Base-by-base conservation (phyloP, 1,139 yeast genomes). In the Blastobotrys aristatus region DNA sequence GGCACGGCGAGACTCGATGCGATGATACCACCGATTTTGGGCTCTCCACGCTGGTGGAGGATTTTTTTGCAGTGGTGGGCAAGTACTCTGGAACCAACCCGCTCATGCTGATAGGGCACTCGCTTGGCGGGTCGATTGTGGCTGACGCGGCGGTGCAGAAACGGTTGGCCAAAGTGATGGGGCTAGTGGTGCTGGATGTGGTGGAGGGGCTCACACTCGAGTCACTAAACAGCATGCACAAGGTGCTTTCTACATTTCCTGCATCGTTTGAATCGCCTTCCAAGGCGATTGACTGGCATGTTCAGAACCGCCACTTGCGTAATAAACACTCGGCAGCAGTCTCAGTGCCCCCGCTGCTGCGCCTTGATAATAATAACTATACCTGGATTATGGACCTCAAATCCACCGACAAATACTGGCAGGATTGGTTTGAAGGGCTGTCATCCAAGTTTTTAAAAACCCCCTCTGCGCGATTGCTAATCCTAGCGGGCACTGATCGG, bases 171-270 rank as follows among this genome's bases (percentile, higher is more conserved):
- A 48, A 51, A 14, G 47, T 53, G n/a, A 68, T 47, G 39, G 98
- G 97, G 0, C 66, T 92, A 4, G 76, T 79, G 0, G 79, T 90
- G 71, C 67, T 92, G 21, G 99, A 92, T 64, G 94, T 94, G 1
- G 97, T 92, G 2, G 98, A 92, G 61, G 97, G 90, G 52, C 84
- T 92, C 0, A 97, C 97, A 0, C 72, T 84, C 1, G 75, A 76
- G 31, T 80, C 96, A 0, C 68, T 92, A 5, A 60, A 65, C 4
- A 72, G 79, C 2, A 90, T 92, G 88, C 77, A 80, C 2, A 60
- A 65, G 20, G 85, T 86, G 53, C 70, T 92, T 6, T 62, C 68
- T 2, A 70, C 72, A 20, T 70, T 94, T 33, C 97, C 98, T 0
- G 61, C 62, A 24, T 55, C 60, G 1, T 92, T 92, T 57, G 54